Evolutionary conservation across 805 yeast species (phyloP).

Genomic region (Wilhelminamyces savonicus): DNA sequence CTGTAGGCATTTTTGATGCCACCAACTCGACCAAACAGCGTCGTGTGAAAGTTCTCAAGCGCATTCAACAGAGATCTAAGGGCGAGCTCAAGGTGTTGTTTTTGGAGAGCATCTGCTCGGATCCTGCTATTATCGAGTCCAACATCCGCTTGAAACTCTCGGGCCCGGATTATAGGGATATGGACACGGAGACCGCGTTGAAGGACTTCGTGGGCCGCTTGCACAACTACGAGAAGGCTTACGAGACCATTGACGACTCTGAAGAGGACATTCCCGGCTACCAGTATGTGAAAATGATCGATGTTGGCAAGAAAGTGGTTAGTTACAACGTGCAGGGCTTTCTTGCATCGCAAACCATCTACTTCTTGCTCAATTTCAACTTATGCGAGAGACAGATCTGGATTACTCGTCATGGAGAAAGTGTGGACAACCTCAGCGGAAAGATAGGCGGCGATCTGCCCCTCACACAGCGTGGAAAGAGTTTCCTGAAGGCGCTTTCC

Average conservation of each 20-base stretch:
- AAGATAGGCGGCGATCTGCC: slow-evolving; percentile 88
- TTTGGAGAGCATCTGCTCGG: slow-evolving; percentile 83
- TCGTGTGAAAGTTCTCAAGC: slow-evolving; percentile 50
- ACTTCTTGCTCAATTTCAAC: slow-evolving; percentile 78
- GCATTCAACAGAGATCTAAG: slow-evolving; percentile 49
- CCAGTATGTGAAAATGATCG: slow-evolving; percentile 92
- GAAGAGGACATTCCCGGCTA: slow-evolving; percentile 61
- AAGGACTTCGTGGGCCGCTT: slow-evolving; percentile 78
- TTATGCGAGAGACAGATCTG: slow-evolving; percentile 85
- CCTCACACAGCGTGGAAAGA: slow-evolving; percentile 71
- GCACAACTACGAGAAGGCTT: slow-evolving; percentile 78
- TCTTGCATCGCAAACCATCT: slow-evolving; percentile 87
- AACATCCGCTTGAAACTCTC: slow-evolving; percentile 79
- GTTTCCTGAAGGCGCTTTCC: slow-evolving; percentile 66
- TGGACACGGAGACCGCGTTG: slow-evolving; percentile 77
- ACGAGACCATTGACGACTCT: slow-evolving; percentile 80
- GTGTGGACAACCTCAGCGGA: slow-evolving; percentile 78
- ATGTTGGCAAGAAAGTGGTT: slow-evolving; percentile 91
- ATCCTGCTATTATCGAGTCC: slow-evolving; percentile 68
- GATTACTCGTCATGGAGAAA: slow-evolving; percentile 94
- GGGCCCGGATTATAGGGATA: slow-evolving; percentile 87
- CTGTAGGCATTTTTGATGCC: slow-evolving; percentile 89
- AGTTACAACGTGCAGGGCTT: slow-evolving; percentile 85
- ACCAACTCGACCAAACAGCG: slow-evolving; percentile 71
- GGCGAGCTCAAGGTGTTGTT: slow-evolving; percentile 72